Conservation (phyloP, 306 rosid genomes). For the Quercus dentata region DNA sequence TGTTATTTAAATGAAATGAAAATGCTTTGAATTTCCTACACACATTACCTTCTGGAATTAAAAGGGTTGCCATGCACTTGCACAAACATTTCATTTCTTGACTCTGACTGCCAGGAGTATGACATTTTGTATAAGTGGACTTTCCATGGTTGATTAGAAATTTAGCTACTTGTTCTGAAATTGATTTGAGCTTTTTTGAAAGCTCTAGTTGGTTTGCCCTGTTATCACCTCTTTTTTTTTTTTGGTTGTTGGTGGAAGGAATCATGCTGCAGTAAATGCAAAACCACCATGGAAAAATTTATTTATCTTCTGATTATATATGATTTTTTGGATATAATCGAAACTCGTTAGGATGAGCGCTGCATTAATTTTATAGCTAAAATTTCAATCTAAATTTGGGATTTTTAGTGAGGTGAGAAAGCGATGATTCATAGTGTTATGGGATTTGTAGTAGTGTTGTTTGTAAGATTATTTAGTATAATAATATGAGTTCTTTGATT, state of each 20-base stretch:
- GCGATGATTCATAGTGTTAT: too few relatives aligned
- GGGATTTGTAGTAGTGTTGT: too few relatives aligned
- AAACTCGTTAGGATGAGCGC: background rate
- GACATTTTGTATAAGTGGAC: background rate
- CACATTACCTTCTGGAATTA: background rate
- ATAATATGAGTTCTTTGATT: too few relatives aligned
- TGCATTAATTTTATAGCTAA: too few relatives aligned
- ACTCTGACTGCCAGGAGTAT: background rate
- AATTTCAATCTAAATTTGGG: too few relatives aligned
- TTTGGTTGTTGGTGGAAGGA: too few relatives aligned
- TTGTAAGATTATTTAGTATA: too few relatives aligned
- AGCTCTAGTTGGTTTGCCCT: too few relatives aligned
- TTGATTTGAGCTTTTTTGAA: background rate
- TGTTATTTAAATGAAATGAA: background rate
- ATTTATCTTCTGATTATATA: background rate
- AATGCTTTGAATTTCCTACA: conserved; percentile 2
- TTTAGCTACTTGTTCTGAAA: background rate
- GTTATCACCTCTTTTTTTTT: too few relatives aligned
- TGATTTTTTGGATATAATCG: background rate
- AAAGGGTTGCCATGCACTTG: background rate
- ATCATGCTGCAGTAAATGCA: background rate
- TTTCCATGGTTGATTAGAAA: background rate
- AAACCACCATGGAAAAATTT: background rate
- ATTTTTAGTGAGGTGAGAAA: too few relatives aligned
- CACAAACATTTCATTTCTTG: background rate